Percentiles rank a stretch among this genome's conserved stretches.
Evolutionary conservation across 768 basidiomycete genomes (phyloP).

Genomic region (Ephemerocybe angulata): DNA sequence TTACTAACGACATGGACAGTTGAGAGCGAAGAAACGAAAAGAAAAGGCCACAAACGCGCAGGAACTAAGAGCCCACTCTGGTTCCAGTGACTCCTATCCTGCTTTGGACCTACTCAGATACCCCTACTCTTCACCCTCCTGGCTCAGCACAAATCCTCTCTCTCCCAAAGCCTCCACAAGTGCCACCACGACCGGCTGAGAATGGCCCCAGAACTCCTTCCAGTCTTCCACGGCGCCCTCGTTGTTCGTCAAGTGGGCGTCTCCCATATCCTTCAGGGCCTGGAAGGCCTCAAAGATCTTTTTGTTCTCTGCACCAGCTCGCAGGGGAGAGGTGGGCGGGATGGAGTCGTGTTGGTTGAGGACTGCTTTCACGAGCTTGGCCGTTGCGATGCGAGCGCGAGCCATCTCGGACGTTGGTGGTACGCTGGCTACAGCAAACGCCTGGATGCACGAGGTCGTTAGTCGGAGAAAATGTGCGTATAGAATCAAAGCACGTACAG

Average conservation of each 20-base stretch:
- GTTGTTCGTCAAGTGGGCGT: background rate
- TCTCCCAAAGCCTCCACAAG: background rate
- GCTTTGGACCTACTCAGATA: background rate
- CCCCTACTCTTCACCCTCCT: background rate
- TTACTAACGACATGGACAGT: slow-evolving; percentile 34
- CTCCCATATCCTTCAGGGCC: background rate
- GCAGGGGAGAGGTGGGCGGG: background rate
- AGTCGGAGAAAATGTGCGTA: background rate
- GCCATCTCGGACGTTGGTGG: background rate
- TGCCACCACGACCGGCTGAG: background rate
- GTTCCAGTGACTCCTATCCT: background rate
- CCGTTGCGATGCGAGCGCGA: background rate
- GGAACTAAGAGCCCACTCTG: slow-evolving; percentile 10
- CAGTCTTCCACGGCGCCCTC: background rate
- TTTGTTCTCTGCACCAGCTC: background rate
- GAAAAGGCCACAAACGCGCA: slow-evolving; percentile 70
- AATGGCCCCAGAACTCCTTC: background rate
- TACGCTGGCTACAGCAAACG: background rate
- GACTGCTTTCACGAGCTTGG: background rate
- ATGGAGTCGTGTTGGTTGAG: background rate
- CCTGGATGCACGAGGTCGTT: background rate
- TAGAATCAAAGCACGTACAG: background rate
- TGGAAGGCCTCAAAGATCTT: background rate
- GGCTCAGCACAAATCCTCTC: background rate
- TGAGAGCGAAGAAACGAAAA: slow-evolving; percentile 77